Conservation (phyloP, 1,284 basidiomycete species). For the Marasmius tenuissimus region DNA sequence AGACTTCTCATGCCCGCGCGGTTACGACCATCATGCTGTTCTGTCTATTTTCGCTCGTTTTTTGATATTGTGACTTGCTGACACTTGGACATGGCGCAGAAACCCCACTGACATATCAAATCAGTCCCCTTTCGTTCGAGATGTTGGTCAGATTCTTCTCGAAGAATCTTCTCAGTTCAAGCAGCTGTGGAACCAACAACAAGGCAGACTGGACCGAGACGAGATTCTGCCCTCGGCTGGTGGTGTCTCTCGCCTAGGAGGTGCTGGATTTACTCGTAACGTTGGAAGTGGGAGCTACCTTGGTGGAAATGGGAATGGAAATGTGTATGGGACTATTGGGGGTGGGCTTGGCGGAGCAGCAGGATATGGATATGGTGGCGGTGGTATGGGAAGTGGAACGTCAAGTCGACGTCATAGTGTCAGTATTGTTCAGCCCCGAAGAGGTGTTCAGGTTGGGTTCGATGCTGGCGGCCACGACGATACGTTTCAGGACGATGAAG, state of each 20-base stretch:
- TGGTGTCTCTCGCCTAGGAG: background rate
- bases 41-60: background rate
- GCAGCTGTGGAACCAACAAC: slow-evolving; percentile 52
- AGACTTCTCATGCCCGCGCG: background rate
- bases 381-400: slow-evolving; percentile 60
- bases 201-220: slow-evolving; percentile 22
- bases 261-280: background rate
- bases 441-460: slow-evolving; percentile 67
- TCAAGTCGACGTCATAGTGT: slow-evolving; percentile 86
- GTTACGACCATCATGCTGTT: background rate
- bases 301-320: slow-evolving; percentile 2
- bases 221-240: slow-evolving; percentile 51
- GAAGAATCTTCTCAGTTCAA: slow-evolving; percentile 68
- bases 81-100: slow-evolving; percentile 46
- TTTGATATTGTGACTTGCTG: slow-evolving; percentile 27
- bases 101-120: slow-evolving; percentile 65
- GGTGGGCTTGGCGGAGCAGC: slow-evolving; percentile 19
- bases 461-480: slow-evolving; percentile 56
- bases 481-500: slow-evolving; percentile 34
- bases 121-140: slow-evolving; percentile 78
- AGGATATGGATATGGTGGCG: slow-evolving; percentile 3
- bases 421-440: slow-evolving; percentile 76
- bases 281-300: background rate
- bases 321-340: slow-evolving; percentile 17
- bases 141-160: slow-evolving; percentile 73